Percentiles rank a stretch among this genome's conserved stretches.
Evolutionary conservation across 257 asterid species (phyloP).

Genomic region (Ilex aquifolium): DNA sequence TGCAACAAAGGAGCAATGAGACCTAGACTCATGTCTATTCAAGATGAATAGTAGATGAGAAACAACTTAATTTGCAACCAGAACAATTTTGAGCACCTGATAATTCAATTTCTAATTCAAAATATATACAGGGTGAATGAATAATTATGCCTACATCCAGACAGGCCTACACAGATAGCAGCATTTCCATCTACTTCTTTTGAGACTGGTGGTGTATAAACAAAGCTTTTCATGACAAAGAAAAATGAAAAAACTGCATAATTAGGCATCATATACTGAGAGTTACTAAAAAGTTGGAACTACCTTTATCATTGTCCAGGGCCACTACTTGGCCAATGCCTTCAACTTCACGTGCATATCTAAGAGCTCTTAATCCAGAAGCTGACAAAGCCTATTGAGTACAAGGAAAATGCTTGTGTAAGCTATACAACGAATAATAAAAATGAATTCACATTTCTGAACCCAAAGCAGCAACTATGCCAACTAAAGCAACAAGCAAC

Average conservation of each 20-base stretch:
- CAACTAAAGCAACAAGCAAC: not conserved
- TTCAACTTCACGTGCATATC: constrained; percentile 94
- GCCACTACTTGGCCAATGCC: constrained; percentile 94
- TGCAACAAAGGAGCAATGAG: constrained; percentile 31
- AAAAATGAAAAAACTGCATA: too few species aligned
- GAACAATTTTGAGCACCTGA: too few species aligned
- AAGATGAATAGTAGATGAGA: not conserved
- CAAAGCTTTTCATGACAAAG: too few species aligned
- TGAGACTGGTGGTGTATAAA: too few species aligned
- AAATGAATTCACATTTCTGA: not conserved
- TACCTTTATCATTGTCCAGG: constrained; percentile 86
- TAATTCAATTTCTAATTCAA: too few species aligned
- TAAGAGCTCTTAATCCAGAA: constrained; percentile 90
- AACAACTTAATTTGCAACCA: too few species aligned
- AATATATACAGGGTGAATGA: too few species aligned
- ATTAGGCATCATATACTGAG: too few species aligned
- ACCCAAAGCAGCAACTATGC: not conserved
- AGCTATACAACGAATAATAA: not conserved
- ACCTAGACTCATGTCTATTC: not conserved
- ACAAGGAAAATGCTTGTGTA: constrained; percentile 3
- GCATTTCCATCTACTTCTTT: too few species aligned
- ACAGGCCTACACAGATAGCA: too few species aligned
- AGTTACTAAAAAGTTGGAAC: not conserved
- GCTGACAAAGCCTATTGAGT: constrained; percentile 76
- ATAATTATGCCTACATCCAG: too few species aligned